Conservation (phyloP, 2,329 filamentous ascomycete genomes). For the Decorospora gaudefroyi region DNA sequence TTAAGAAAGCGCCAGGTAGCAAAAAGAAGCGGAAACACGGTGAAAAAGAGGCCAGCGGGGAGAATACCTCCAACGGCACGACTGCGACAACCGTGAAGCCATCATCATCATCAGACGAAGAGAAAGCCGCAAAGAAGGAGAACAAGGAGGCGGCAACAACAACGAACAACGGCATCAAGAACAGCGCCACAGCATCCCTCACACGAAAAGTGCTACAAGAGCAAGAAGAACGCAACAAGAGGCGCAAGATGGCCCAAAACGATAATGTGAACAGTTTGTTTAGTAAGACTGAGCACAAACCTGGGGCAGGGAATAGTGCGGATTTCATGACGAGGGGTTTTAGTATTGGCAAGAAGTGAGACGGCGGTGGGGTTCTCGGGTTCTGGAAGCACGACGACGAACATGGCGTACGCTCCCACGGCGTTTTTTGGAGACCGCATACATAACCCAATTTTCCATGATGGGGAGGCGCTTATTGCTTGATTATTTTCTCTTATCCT, state of each 20-base stretch:
- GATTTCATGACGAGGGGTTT: conserved; percentile 59
- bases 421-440: no score
- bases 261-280: conserved; percentile 57
- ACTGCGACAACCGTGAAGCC: no score
- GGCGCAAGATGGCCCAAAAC: conserved; percentile 67
- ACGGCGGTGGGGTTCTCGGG: no score
- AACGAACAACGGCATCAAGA: conserved; percentile 72
- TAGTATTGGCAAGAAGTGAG: conserved; percentile 43
- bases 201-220: conserved; percentile 87
- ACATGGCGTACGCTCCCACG: no score
- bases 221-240: conserved; percentile 80
- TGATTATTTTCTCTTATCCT: no score
- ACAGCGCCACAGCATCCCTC: conserved; percentile 79
- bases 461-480: no score
- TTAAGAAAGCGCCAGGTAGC: conserved; percentile 74
- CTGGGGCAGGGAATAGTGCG: conserved; percentile 47
- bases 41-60: conserved; percentile 52
- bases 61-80: conserved; percentile 13
- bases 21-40: conserved; percentile 78
- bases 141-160: conserved; percentile 11
- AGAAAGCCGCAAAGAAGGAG: conserved; percentile 24
- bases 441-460: no score
- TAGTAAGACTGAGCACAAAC: conserved; percentile 46
- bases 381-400: no score
- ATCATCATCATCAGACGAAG: conserved; percentile 29